Percentiles rank a stretch among this genome's conserved stretches.
Evolutionary conservation across 2,329 filamentous ascomycete genomes (phyloP).

Genomic region (Nemania diffusa): DNA sequence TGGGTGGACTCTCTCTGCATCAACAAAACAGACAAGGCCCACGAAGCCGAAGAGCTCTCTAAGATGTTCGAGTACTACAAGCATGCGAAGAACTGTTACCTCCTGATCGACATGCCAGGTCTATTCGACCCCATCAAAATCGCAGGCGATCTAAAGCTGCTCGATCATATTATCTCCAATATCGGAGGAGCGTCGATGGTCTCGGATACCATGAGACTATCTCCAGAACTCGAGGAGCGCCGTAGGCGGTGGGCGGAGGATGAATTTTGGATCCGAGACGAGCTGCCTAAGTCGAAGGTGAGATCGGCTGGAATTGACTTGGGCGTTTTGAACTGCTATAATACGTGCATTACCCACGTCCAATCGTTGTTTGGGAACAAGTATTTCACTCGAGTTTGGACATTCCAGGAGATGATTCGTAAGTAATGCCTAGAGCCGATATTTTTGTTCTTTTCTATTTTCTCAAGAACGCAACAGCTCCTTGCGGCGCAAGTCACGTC

Average conservation of each 20-base stretch:
- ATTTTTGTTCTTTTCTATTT: background rate
- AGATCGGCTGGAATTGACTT: conserved; percentile 31
- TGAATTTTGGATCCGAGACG: conserved; percentile 15
- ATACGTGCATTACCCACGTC: conserved; percentile 30
- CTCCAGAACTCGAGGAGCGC: conserved; percentile 34
- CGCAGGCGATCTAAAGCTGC: conserved; percentile 47
- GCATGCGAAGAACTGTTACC: conserved; percentile 32
- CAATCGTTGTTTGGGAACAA: conserved; percentile 40
- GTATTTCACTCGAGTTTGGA: conserved; percentile 47
- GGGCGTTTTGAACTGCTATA: conserved; percentile 35
- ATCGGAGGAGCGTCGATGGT: conserved; percentile 39
- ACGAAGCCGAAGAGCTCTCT: conserved; percentile 30
- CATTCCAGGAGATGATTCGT: conserved; percentile 47
- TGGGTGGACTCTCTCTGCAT: conserved; percentile 37
- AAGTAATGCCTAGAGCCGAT: background rate
- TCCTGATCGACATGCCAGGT: conserved; percentile 49
- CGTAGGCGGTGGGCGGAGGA: conserved; percentile 30
- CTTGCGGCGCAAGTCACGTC: background rate
- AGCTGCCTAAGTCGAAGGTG: conserved; percentile 13
- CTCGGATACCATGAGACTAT: conserved; percentile 38
- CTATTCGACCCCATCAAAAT: conserved; percentile 48
- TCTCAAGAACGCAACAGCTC: background rate
- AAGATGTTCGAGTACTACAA: conserved; percentile 37
- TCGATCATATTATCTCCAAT: conserved; percentile 54
- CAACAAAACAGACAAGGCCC: conserved; percentile 23